Percentiles rank a stretch among this genome's conserved stretches.
Conservation (phyloP, 106 monocot species). For the Phalaenopsis aphrodite region DNA sequence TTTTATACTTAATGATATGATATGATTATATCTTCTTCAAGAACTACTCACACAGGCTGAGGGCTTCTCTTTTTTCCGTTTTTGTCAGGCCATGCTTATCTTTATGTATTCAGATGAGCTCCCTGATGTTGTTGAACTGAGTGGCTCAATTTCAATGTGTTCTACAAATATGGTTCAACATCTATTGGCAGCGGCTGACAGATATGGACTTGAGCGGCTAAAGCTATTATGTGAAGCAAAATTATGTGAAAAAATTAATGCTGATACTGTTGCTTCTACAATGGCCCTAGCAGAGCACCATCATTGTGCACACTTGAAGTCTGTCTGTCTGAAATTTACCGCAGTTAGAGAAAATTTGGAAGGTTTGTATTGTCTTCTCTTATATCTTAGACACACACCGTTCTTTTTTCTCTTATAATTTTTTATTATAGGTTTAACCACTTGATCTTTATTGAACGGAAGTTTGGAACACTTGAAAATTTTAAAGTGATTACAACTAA, state of each 20-base stretch:
- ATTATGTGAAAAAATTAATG: slow-evolving; percentile 49
- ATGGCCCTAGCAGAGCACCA: slow-evolving; percentile 78
- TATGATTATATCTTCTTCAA: not conserved
- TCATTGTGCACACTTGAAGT: slow-evolving; percentile 61
- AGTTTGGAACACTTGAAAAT: no score
- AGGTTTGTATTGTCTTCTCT: slow-evolving; percentile 27
- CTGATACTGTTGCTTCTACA: slow-evolving; percentile 71
- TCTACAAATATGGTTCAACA: slow-evolving; percentile 60
- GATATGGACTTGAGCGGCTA: slow-evolving; percentile 70
- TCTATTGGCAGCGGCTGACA: slow-evolving; percentile 80
- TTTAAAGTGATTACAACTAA: no score
- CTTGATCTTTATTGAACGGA: no score
- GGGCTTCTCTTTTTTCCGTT: not conserved
- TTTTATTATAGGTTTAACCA: no score
- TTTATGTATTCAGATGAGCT: slow-evolving; percentile 71
- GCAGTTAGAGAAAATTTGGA: slow-evolving; percentile 57
- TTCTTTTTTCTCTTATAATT: no score
- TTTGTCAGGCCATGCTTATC: slow-evolving; percentile 65
- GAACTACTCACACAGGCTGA: not conserved
- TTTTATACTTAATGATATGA: not conserved
- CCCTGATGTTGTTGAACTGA: slow-evolving; percentile 51
- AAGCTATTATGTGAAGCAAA: slow-evolving; percentile 66
- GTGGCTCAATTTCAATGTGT: slow-evolving; percentile 36
- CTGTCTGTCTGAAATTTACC: slow-evolving; percentile 55
- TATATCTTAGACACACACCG: not conserved